A percentile compares a stretch with the other conserved stretches of the same genome.
phyloP scores from a whole-genome alignment of 352 stramenopile species.

The Pythium oligandrum region DNA sequence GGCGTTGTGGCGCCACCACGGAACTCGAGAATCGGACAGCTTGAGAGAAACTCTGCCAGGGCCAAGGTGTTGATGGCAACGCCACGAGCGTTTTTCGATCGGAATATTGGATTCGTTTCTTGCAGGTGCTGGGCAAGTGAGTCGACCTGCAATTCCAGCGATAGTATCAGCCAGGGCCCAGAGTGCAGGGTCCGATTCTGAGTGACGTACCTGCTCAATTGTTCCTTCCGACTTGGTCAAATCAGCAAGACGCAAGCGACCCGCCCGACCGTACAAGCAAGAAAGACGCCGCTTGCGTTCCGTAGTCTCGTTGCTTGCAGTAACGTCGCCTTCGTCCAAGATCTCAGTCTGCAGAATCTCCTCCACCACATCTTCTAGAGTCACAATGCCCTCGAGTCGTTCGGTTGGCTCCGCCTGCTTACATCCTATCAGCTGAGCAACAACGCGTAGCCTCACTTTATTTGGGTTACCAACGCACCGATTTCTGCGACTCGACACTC shows the following conservation, averaged over 20 bases:
- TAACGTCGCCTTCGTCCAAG: conserved; percentile 93
- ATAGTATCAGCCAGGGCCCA: too few species aligned
- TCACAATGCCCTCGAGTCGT: conserved; percentile 95
- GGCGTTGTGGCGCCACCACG: conserved; percentile 6
- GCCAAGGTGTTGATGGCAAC: conserved; percentile 17
- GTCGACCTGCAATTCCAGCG: conserved; percentile 14
- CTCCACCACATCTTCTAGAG: conserved; percentile 98
- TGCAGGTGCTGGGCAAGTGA: conserved; percentile 27
- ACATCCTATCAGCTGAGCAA: too few species aligned
- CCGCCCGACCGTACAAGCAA: conserved; percentile 35
- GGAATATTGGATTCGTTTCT: conserved; percentile 27
- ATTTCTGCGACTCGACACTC: conserved; percentile 76
- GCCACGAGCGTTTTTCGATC: conserved; percentile 23
- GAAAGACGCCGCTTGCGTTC: conserved; percentile 47
- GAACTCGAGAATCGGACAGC: conserved; percentile 30
- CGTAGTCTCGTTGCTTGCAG: conserved; percentile 27
- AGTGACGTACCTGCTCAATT: conserved; percentile 25
- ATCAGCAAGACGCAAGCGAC: conserved; percentile 41
- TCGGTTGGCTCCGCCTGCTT: conserved; percentile 85
- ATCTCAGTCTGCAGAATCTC: conserved; percentile 97
- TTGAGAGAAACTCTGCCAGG: conserved; percentile 23
- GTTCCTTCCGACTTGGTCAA: conserved; percentile 33
- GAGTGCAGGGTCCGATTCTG: too few species aligned
- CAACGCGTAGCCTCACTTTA: too few species aligned
- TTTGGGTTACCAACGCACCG: neutral